Evolutionary conservation across 768 basidiomycete genomes (phyloP).

Genomic region (Leccinum disarticulatum): DNA sequence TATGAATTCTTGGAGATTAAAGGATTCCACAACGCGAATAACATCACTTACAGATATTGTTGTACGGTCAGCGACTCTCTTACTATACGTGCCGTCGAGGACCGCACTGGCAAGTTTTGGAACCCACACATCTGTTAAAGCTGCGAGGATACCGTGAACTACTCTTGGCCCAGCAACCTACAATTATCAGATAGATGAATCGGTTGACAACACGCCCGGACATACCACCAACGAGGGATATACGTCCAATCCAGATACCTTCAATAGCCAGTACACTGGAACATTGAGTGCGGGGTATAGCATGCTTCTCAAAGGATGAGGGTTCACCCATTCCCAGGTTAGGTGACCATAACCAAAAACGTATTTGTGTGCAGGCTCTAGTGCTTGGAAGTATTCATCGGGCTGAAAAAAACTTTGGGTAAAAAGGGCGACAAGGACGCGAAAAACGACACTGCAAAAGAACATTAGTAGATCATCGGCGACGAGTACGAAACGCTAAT

Average conservation of each 20-base stretch:
- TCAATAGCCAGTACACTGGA: slow-evolving; percentile 73
- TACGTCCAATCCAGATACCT: slow-evolving; percentile 51
- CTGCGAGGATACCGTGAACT: slow-evolving; percentile 73
- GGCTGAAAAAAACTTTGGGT: slow-evolving; percentile 93
- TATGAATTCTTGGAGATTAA: slow-evolving; percentile 31
- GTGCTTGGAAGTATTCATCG: slow-evolving; percentile 93
- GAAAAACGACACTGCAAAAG: slow-evolving; percentile 44
- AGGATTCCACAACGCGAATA: neutral
- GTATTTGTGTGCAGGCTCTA: slow-evolving; percentile 86
- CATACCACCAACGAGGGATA: slow-evolving; percentile 62
- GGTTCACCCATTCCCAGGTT: slow-evolving; percentile 93
- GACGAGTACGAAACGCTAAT: neutral
- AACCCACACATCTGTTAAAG: slow-evolving; percentile 77
- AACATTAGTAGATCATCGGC: slow-evolving; percentile 7
- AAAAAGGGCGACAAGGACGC: slow-evolving; percentile 60
- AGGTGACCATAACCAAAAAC: slow-evolving; percentile 91
- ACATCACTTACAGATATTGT: slow-evolving; percentile 59
- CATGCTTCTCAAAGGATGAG: slow-evolving; percentile 72
- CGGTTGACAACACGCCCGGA: slow-evolving; percentile 8
- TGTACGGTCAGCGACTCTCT: slow-evolving; percentile 27
- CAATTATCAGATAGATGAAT: slow-evolving; percentile 4
- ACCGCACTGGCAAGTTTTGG: slow-evolving; percentile 57
- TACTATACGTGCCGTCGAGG: slow-evolving; percentile 53
- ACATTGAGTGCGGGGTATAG: slow-evolving; percentile 81
- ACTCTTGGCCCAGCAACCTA: slow-evolving; percentile 76